Evolutionary conservation across 495 filamentous ascomycete genomes (phyloP).

Genomic region (Mycothermus thermophilus): DNA sequence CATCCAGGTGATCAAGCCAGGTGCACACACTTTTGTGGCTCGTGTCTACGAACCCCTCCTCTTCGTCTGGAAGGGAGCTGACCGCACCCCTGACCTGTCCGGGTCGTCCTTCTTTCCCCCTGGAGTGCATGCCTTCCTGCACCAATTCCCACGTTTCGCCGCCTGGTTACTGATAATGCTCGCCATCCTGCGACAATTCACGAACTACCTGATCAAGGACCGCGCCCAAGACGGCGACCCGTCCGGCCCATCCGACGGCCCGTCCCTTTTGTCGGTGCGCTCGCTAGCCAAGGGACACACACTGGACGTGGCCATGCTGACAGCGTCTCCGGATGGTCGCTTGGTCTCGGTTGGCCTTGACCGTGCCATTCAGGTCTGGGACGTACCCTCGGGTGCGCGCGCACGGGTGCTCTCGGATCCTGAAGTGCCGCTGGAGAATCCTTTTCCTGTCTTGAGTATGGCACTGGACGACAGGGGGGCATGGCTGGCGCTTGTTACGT

Average conservation of each 20-base stretch:
- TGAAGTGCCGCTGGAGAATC: constrained; percentile 20
- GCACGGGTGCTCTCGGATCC: constrained; percentile 27
- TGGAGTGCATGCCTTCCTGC: constrained; percentile 40
- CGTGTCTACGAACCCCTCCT: constrained; percentile 53
- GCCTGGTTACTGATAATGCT: constrained; percentile 40
- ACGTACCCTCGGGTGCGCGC: constrained; percentile 31
- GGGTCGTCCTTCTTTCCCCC: constrained; percentile 35
- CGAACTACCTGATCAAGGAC: constrained; percentile 51
- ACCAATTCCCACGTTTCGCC: constrained; percentile 43
- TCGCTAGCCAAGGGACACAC: constrained; percentile 45
- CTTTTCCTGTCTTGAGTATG: constrained; percentile 45
- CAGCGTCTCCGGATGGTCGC: constrained; percentile 41
- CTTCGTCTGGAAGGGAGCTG: constrained; percentile 50
- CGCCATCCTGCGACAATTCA: constrained; percentile 44
- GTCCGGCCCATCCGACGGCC: constrained; percentile 26
- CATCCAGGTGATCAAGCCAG: constrained; percentile 52
- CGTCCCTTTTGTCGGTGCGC: constrained; percentile 41
- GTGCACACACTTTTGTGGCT: constrained; percentile 50
- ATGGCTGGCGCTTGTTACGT: constrained; percentile 50
- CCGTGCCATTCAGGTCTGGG: constrained; percentile 45
- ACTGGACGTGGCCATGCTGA: constrained; percentile 49
- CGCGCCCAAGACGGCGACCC: constrained; percentile 24
- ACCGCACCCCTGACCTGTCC: constrained; percentile 34
- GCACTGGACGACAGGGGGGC: constrained; percentile 45
- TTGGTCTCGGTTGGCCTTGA: constrained; percentile 55